Evolutionary conservation across 768 basidiomycete species (phyloP), one percentile per base, ranked within the genome.

Genomic region (Tulasnella calospora): DNA sequence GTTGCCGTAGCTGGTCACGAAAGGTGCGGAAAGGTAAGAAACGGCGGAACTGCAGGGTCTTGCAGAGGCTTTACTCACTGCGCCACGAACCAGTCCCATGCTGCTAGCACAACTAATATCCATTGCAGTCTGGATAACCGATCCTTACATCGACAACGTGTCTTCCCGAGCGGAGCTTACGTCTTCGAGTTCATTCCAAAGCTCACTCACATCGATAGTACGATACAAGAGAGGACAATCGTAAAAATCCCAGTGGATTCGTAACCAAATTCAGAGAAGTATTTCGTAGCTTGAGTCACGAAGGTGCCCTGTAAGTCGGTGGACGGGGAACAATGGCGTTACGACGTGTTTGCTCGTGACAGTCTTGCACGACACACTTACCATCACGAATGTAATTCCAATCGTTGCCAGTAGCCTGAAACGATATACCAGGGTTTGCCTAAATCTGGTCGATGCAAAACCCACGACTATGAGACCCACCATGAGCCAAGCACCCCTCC

Each of bases 401-500:
- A 72, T 27, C 1, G 44, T 40, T 10, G 38, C 71, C 27, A 72
- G 5, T 38, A 72, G 44, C 71, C 71, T 72, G 9, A 40, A 72
- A 71, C 17, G 6, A 71, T 1, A 41, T 33, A 17, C 69, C 38
- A 72, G 19, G 1, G 33, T 2, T 71, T 19, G 23, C 33, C 71
- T 0, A 17, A 40, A 72, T 72, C 3, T 12, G n/a, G 36, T 13
- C 61, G 15, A 33, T 51, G 51, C 9, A 23, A 23, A 23, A 12
- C 3, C 10, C 51, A 67, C 21, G 1, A 67, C 23, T 7, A 10
- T 15, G 27, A 41, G 15, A 72, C 38, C n/a, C 13, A 72, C 71
- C 71, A 72, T 27, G 38, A 40, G 41, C 71, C 71, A 23, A 72
- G 71, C 8, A n/a, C 44, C 36, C 71, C 71, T n/a, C 38, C 71